Conservation (phyloP, 495 filamentous ascomycete species). For the Margaritispora aquatica region DNA sequence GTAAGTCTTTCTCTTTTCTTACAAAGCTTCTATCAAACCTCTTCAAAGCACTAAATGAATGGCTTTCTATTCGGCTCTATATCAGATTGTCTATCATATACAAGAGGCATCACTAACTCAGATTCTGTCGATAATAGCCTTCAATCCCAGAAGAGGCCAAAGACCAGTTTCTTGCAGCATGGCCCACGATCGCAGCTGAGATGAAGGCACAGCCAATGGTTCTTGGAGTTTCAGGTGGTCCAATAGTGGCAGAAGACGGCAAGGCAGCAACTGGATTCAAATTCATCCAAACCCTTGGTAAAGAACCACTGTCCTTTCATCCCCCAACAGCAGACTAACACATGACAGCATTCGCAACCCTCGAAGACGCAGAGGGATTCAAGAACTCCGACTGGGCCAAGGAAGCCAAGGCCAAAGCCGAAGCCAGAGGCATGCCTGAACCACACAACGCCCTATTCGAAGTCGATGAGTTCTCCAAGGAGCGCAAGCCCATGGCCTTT, state of each 20-base stretch:
- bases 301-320: not conserved
- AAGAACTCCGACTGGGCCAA: not conserved
- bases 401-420: not conserved
- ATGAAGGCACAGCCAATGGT: conserved; percentile 8
- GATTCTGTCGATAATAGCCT: too few species aligned
- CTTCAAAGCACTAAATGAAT: too few species aligned
- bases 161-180: conserved; percentile 5
- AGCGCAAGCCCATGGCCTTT: not conserved
- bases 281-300: conserved; percentile 13
- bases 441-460: conserved; percentile 1
- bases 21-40: too few species aligned
- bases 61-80: too few species aligned
- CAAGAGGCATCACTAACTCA: too few species aligned
- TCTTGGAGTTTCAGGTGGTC: conserved; percentile 6
- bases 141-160: conserved; percentile 6
- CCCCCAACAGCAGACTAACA: not conserved
- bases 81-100: too few species aligned
- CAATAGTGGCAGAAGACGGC: conserved; percentile 7
- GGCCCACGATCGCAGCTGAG: conserved; percentile 1
- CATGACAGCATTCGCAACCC: conserved; percentile 8
- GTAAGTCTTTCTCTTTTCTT: too few species aligned
- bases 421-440: conserved; percentile 1
- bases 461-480: conserved; percentile 5
- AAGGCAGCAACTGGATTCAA: conserved; percentile 6
- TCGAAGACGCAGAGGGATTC: conserved; percentile 4